Base-by-base conservation (phyloP, 139 green algal species). In the Chlamydomonas sphaeroides region DNA sequence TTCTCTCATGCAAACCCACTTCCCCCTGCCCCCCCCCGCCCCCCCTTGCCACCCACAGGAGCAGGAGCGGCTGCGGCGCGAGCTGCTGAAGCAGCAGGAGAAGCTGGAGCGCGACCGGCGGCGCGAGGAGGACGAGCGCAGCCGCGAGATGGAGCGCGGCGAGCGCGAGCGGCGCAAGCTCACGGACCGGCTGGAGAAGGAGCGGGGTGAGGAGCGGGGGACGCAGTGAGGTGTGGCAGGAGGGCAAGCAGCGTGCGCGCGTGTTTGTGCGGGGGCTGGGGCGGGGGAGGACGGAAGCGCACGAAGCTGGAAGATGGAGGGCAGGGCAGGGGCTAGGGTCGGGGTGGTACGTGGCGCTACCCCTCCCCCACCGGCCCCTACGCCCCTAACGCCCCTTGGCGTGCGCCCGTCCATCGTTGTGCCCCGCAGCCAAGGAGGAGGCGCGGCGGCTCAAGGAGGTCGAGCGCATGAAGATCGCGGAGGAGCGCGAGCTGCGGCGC, bases 401-500 rank as follows among this genome's bases (percentile, higher is more conserved):
- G n/a, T n/a, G n/a, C n/a, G n/a, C 28, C 5, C 7, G 28, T 38
- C 14, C n/a, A 14, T 8, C 20, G 14, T 48, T 49, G 35, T 45
- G 35, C 23, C 26, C 23, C 25, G 33, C 77, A 84, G 77, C 77
- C 63, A 83, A 77, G 65, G 85, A 89, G 85, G 85, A 89, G 74
- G 42, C 49, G 0, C 65, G 63, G 8, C 65, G 67, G 61, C 65
- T 67, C 11, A 86, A 87, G 73, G 83, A 88, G 73, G 5, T 80
- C 62, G 72, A 82, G 57, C 83, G 63, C 49, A 56, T 75, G 65
- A 70, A 70, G 57, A 71, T 78, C 18, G 79, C 61, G 28, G 74
- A 91, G 67, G 86, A 92, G 86, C 79, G 83, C 17, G 89, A 92
- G 84, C 48, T 72, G 45, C 87, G 86, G 66, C 81, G 84, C 51